Percentiles rank a stretch among this genome's conserved stretches.
These are phyloP conservation scores for Picea glauca DNA, from an alignment of 75 land plant genomes.

Conservation along the genomic window DNA sequence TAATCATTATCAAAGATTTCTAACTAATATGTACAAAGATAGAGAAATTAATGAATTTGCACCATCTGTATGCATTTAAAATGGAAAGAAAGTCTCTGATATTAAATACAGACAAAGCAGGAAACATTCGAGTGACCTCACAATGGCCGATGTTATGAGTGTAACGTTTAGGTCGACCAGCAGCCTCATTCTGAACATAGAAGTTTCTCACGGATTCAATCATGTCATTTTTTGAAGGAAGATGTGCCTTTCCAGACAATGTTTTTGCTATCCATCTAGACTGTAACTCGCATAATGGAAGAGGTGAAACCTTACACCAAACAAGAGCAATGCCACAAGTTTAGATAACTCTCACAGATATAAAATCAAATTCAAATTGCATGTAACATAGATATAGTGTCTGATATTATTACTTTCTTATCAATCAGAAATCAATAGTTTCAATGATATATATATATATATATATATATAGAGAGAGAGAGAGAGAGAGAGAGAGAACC, in stretches of 20 bases:
- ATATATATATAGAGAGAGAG: too few species aligned
- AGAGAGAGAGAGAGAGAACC: not conserved
- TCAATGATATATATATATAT: not conserved
- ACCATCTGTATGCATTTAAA: not conserved
- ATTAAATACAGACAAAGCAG: not conserved
- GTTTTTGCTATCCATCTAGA: conserved; percentile 70
- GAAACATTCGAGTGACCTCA: conserved; percentile 25
- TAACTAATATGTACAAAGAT: not conserved
- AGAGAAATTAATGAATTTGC: not conserved
- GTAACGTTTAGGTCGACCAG: conserved; percentile 43
- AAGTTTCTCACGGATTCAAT: conserved; percentile 38
- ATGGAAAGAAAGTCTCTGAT: not conserved
- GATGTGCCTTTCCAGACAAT: conserved; percentile 50
- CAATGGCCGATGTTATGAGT: conserved; percentile 24
- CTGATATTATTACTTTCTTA: not conserved
- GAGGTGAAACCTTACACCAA: conserved; percentile 38
- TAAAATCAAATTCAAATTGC: too few species aligned
- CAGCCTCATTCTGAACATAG: conserved; percentile 41
- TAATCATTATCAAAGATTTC: not conserved
- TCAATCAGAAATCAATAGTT: conserved; percentile 3
- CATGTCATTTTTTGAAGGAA: conserved; percentile 77
- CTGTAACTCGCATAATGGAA: conserved; percentile 52
- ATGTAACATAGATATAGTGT: not conserved
- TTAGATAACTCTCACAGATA: too few species aligned
- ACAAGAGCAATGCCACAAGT: too few species aligned